Evolutionary conservation across 441 rosid species (phyloP).

Genomic region (Pelargonium fulgidum): DNA sequence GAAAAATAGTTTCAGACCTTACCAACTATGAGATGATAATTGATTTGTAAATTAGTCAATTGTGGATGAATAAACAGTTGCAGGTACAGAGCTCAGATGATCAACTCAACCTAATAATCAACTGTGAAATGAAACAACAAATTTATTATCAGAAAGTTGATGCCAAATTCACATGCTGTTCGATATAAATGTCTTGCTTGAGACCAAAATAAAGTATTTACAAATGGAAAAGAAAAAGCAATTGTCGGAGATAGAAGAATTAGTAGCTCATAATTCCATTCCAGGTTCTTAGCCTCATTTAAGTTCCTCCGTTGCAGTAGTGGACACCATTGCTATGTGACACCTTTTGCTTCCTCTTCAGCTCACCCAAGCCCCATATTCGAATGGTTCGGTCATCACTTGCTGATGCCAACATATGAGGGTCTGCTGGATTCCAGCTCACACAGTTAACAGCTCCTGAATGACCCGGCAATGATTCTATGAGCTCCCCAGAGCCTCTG

Average conservation of each 20-base stretch:
- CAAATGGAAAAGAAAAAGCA: slow-evolving; percentile 29
- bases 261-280: neutral
- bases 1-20: too few species aligned
- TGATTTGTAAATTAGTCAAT: too few species aligned
- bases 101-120: neutral
- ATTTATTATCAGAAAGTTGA: slow-evolving; percentile 34
- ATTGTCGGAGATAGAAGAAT: slow-evolving; percentile 21
- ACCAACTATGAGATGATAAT: too few species aligned
- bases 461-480: slow-evolving; percentile 50
- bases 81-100: too few species aligned
- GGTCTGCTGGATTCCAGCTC: slow-evolving; percentile 66
- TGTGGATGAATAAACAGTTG: too few species aligned
- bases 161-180: slow-evolving; percentile 27
- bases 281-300: slow-evolving; percentile 15
- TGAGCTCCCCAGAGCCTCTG: slow-evolving; percentile 41
- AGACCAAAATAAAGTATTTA: slow-evolving; percentile 32
- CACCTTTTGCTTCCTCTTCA: slow-evolving; percentile 30
- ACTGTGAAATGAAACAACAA: slow-evolving; percentile 21
- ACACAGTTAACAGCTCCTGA: slow-evolving; percentile 70
- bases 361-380: slow-evolving; percentile 57
- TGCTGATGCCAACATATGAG: slow-evolving; percentile 64
- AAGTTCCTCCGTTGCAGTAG: slow-evolving; percentile 44
- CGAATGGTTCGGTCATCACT: slow-evolving; percentile 67
- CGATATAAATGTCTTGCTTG: slow-evolving; percentile 34
- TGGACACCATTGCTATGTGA: slow-evolving; percentile 34